Evolutionary conservation across 352 stramenopile species (phyloP).

Genomic region (Globisporangium okanoganense): DNA sequence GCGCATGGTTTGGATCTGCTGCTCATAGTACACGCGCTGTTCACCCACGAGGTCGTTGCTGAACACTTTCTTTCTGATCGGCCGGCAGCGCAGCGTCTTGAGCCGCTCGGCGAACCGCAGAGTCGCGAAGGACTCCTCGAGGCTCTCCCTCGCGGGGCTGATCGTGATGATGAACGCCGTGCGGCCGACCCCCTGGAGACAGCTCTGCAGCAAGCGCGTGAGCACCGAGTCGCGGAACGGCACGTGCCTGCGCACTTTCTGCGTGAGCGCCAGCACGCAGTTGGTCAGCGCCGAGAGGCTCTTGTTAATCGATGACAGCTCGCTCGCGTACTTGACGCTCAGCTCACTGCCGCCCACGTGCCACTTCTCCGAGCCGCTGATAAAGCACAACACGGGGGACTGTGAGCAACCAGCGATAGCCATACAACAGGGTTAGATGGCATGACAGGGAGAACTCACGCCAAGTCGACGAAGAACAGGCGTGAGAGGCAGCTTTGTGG

Average conservation of each 20-base stretch:
- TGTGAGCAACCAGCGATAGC: not conserved
- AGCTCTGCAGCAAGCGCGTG: constrained; percentile 64
- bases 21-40: constrained; percentile 61
- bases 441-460: constrained; percentile 19
- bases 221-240: constrained; percentile 70
- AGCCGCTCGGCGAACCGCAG: constrained; percentile 68
- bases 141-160: constrained; percentile 42
- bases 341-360: constrained; percentile 49
- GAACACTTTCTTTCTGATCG: constrained; percentile 47
- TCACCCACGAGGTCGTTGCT: constrained; percentile 49
- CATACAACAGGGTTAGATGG: not conserved
- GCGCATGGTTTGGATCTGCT: constrained; percentile 65
- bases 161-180: constrained; percentile 71
- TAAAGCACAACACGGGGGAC: not conserved
- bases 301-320: constrained; percentile 71
- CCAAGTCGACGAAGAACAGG: constrained; percentile 72
- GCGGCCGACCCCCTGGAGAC: constrained; percentile 42
- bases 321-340: constrained; percentile 56
- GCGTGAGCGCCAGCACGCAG: constrained; percentile 65
- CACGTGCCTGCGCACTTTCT: constrained; percentile 48
- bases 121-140: constrained; percentile 70
- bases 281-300: constrained; percentile 71
- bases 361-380: constrained; percentile 71
- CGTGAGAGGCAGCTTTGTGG: constrained; percentile 45
- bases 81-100: constrained; percentile 47